These are phyloP conservation scores for Rhododendron kiyosumense DNA, from an alignment of 148 eudicot genomes.

Conservation along the genomic window DNA sequence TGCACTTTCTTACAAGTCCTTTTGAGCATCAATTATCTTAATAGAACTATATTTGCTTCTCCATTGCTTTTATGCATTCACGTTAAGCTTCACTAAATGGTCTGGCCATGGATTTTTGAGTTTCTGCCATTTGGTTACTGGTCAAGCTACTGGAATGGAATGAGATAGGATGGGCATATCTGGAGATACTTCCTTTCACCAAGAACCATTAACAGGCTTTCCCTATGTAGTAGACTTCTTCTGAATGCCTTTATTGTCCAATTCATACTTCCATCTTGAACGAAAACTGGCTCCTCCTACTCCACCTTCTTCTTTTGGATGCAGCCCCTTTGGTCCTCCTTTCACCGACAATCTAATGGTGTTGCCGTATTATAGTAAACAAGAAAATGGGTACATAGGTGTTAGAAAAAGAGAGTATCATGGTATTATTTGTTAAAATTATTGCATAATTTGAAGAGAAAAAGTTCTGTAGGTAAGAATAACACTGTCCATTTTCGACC, in stretches of 20 bases:
- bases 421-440: background rate
- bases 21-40: background rate
- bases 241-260: background rate
- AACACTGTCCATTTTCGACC: background rate
- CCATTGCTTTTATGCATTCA: background rate
- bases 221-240: background rate
- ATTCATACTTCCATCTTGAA: background rate
- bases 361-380: background rate
- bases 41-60: background rate
- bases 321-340: background rate
- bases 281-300: background rate
- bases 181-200: background rate
- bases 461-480: background rate
- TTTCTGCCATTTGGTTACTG: background rate
- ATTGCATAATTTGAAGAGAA: background rate
- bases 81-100: background rate
- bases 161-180: background rate
- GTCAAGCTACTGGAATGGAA: background rate
- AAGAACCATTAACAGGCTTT: background rate
- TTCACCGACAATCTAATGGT: background rate
- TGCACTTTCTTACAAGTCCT: background rate
- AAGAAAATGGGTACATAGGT: background rate
- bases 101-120: background rate
- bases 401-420: background rate
- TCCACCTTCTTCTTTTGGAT: background rate